phyloP scores from a whole-genome alignment of 352 stramenopile genomes.

The Thalassiosira ordinaria region DNA sequence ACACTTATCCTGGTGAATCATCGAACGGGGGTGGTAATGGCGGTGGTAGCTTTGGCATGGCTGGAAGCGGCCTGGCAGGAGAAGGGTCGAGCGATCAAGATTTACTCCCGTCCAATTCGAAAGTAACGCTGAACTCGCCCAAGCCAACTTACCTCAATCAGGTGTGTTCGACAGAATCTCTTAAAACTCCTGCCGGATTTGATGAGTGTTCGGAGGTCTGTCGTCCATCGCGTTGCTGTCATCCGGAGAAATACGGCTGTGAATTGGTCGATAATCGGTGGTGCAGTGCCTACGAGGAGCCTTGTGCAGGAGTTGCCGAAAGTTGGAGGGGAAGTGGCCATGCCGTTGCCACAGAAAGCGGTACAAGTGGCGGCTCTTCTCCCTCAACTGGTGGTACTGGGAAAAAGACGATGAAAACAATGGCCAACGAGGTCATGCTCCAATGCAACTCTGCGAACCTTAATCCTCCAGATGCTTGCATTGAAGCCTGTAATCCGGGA shows the following conservation, averaged over 20 bases:
- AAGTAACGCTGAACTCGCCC: neutral
- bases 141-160: constrained; percentile 5
- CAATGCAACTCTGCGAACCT: constrained; percentile 48
- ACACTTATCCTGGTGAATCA: neutral
- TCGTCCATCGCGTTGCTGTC: constrained; percentile 27
- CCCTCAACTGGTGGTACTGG: too few relatives aligned
- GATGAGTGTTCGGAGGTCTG: constrained; percentile 11
- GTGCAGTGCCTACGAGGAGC: constrained; percentile 35
- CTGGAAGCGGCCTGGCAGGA: neutral
- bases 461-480: constrained; percentile 36
- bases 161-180: constrained; percentile 14
- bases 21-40: neutral
- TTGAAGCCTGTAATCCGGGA: constrained; percentile 39
- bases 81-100: too few relatives aligned
- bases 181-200: constrained; percentile 22
- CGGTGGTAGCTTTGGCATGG: neutral
- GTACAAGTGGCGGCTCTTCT: neutral
- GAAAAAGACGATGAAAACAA: too few relatives aligned
- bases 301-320: constrained; percentile 35
- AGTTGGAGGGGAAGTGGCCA: constrained; percentile 54
- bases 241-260: constrained; percentile 37
- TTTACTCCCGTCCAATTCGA: neutral
- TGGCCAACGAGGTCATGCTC: constrained; percentile 41
- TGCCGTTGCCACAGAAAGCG: neutral
- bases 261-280: constrained; percentile 32